Conservation (phyloP, 495 filamentous ascomycete genomes). For the Trichocladium uniseriatum region DNA sequence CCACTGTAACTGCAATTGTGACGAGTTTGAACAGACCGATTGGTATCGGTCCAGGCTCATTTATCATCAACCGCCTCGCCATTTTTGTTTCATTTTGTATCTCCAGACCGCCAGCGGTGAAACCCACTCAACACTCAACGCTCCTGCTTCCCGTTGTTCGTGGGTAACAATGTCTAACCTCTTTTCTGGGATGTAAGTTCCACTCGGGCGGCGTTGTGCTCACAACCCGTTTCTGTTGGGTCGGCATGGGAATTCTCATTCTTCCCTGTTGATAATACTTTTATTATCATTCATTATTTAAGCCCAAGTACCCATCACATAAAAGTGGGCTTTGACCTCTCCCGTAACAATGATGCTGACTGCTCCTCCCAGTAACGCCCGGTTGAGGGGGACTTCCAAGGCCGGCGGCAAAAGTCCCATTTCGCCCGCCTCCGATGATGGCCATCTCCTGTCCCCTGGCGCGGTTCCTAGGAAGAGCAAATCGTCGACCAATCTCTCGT, state of each 20-base stretch:
- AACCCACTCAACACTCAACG: no score
- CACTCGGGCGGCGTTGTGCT: not conserved
- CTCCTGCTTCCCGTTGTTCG: not conserved
- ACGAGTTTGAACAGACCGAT: not conserved
- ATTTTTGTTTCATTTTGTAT: not conserved
- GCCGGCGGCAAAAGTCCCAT: conserved; percentile 33
- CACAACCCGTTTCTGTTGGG: not conserved
- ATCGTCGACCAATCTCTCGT: conserved; percentile 38
- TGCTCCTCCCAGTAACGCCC: conserved; percentile 33
- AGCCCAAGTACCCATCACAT: not conserved
- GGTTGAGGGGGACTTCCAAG: conserved; percentile 39
- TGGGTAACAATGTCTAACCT: conserved; percentile 56
- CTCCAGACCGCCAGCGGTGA: not conserved
- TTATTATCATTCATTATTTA: no score
- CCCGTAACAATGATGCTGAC: conserved; percentile 7
- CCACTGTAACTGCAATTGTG: not conserved
- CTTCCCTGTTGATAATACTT: no score
- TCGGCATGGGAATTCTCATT: no score
- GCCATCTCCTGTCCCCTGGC: conserved; percentile 35
- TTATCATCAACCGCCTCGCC: not conserved
- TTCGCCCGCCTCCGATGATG: conserved; percentile 27
- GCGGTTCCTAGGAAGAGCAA: conserved; percentile 37
- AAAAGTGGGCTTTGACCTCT: not conserved
- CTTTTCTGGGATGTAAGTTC: conserved; percentile 71
- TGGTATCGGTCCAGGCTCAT: not conserved